These are phyloP conservation scores for Ophiosphaerella herpotricha DNA, from an alignment of 2,329 filamentous ascomycete species.

Conservation along the genomic window DNA sequence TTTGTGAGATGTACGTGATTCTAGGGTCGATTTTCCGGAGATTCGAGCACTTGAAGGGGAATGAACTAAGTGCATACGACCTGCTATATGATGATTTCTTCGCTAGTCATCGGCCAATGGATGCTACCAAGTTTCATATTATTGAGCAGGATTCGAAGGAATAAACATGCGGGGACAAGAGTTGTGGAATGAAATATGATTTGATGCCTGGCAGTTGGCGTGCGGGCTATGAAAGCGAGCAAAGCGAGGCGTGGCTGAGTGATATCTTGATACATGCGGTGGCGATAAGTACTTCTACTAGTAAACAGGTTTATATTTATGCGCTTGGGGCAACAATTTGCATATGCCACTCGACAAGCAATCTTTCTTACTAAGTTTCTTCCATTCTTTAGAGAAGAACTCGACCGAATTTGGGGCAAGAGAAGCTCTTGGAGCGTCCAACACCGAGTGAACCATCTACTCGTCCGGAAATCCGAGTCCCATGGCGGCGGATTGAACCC, in stretches of 20 bases:
- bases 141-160: slow-evolving; percentile 1
- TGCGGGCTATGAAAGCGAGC: background rate
- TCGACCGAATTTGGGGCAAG: too few species aligned
- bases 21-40: slow-evolving; percentile 2
- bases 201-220: background rate
- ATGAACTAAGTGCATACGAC: slow-evolving; percentile 4
- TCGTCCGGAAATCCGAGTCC: too few species aligned
- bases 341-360: too few species aligned
- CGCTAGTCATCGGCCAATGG: slow-evolving; percentile 3
- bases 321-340: too few species aligned
- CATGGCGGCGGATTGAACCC: too few species aligned
- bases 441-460: too few species aligned
- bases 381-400: too few species aligned
- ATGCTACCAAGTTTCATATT: slow-evolving; percentile 2
- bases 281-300: background rate
- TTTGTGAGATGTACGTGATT: slow-evolving; percentile 2
- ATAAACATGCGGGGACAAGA: slow-evolving; percentile 2
- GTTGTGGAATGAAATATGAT: slow-evolving; percentile 1
- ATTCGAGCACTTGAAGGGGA: slow-evolving; percentile 4
- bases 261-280: background rate
- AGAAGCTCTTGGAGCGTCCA: too few species aligned
- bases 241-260: background rate
- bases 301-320: too few species aligned
- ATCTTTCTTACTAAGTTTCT: too few species aligned
- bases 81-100: slow-evolving; percentile 3